Conservation (phyloP, 805 yeast genomes). For the Metschnikowia kunwiensis region DNA sequence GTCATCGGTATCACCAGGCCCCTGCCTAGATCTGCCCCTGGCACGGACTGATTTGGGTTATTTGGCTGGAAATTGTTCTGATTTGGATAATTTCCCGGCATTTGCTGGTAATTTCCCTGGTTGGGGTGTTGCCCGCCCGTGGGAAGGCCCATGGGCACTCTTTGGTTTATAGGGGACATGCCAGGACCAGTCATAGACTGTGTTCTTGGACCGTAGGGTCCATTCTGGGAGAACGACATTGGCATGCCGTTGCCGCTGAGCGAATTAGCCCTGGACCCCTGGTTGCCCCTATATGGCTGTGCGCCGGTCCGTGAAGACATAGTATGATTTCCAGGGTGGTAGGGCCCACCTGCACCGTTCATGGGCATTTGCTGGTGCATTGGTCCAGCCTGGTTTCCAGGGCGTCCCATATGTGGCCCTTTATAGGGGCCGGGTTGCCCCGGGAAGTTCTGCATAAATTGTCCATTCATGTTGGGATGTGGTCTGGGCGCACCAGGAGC, state of each 20-base stretch:
- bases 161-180: constrained; percentile 1
- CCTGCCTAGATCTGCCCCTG: background rate
- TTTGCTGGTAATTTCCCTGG: no score
- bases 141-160: background rate
- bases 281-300: constrained; percentile 7
- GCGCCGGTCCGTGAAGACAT: constrained; percentile 14
- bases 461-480: constrained; percentile 1
- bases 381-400: background rate
- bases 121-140: background rate
- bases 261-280: constrained; percentile 16
- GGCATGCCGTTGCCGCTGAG: constrained; percentile 9
- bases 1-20: constrained; percentile 1
- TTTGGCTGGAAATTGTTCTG: background rate
- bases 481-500: constrained; percentile 4
- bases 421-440: background rate
- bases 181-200: constrained; percentile 6
- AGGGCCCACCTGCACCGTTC: constrained; percentile 3
- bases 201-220: constrained; percentile 2
- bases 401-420: background rate
- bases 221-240: background rate
- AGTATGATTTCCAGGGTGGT: constrained; percentile 9
- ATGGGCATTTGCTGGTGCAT: background rate
- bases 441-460: background rate
- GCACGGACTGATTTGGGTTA: background rate
- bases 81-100: no score